phyloP scores from a whole-genome alignment of 1,139 yeast species.

The Debaryomyces udenii region DNA sequence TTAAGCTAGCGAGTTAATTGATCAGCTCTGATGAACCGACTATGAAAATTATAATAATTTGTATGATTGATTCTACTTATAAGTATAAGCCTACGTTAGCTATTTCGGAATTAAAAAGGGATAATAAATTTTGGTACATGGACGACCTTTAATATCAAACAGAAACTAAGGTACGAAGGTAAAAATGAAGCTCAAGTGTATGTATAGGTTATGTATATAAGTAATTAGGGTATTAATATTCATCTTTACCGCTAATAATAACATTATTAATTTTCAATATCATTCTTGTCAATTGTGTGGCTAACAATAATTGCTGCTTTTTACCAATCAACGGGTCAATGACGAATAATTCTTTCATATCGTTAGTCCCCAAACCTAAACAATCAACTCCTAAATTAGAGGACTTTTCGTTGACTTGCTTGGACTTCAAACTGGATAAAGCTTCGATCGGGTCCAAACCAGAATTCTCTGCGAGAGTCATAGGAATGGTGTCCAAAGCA shows the following conservation, averaged over 20 bases:
- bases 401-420: conserved; percentile 74
- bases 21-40: conserved; percentile 1
- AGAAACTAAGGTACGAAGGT: too few species aligned
- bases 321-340: conserved; percentile 97
- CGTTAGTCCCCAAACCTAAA: conserved; percentile 80
- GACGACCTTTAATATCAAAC: too few species aligned
- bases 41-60: neutral
- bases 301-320: conserved; percentile 91
- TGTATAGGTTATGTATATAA: conserved; percentile 6
- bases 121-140: neutral
- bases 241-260: conserved; percentile 87
- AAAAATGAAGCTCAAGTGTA: neutral
- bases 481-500: conserved; percentile 90
- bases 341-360: conserved; percentile 92
- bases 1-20: neutral
- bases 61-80: conserved; percentile 2
- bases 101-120: conserved; percentile 1
- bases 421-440: conserved; percentile 77
- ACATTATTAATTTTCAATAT: conserved; percentile 95
- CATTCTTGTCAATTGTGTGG: conserved; percentile 97
- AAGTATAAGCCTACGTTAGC: neutral
- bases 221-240: conserved; percentile 40
- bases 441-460: conserved; percentile 95
- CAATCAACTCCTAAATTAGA: conserved; percentile 91
- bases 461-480: conserved; percentile 95